Evolutionary conservation across 441 rosid genomes (phyloP).

Genomic region (Raphanus hybrid): DNA sequence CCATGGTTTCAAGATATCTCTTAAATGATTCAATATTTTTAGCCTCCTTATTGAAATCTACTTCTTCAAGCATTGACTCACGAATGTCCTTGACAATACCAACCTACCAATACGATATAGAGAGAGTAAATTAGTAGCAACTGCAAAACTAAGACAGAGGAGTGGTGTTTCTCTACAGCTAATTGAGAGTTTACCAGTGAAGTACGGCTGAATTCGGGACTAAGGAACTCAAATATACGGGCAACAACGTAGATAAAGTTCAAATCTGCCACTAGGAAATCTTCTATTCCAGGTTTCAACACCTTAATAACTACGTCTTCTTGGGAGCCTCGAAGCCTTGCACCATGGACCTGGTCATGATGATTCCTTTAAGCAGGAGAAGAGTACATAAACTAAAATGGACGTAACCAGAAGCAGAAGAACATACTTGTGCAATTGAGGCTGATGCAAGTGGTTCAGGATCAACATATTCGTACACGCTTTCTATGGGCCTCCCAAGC

Average conservation of each 20-base stretch:
- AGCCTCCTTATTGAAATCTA: conserved; percentile 93
- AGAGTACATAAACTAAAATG: no score
- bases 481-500: conserved; percentile 86
- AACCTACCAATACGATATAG: conserved; percentile 56
- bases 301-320: conserved; percentile 96
- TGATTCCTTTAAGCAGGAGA: conserved; percentile 25
- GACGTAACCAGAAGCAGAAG: conserved; percentile 1
- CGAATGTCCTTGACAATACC: conserved; percentile 91
- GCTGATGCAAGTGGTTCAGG: conserved; percentile 96
- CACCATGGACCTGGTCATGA: conserved; percentile 82
- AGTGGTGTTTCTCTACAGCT: conserved; percentile 15
- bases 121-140: conserved; percentile 24
- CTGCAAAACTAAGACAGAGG: not conserved
- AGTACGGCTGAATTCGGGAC: conserved; percentile 84
- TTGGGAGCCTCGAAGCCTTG: conserved; percentile 85
- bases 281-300: conserved; percentile 96
- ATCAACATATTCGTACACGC: conserved; percentile 84
- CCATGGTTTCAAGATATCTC: conserved; percentile 88
- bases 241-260: conserved; percentile 88
- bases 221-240: conserved; percentile 92
- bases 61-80: conserved; percentile 98
- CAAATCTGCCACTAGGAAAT: conserved; percentile 89
- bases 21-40: conserved; percentile 77
- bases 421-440: conserved; percentile 87
- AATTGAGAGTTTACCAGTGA: conserved; percentile 72